A percentile compares a stretch with the other conserved stretches of the same genome.
phyloP scores from a whole-genome alignment of 495 filamentous ascomycete species.

The Hapsidospora chrysogenum region DNA sequence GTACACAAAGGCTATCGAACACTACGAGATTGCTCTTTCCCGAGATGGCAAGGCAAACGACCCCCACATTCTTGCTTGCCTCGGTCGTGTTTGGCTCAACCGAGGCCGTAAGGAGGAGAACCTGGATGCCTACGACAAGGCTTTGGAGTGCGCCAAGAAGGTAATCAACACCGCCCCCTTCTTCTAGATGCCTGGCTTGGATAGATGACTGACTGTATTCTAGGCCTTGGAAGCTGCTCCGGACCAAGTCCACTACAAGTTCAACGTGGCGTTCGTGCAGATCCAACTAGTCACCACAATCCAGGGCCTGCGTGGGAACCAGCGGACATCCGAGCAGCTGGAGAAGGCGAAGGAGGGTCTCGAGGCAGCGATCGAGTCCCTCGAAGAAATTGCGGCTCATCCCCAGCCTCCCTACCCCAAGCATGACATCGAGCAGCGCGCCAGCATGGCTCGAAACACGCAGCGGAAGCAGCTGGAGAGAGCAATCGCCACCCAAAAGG shows the following conservation, averaged over 20 bases:
- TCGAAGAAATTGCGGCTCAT: slow-evolving; percentile 62
- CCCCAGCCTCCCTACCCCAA: slow-evolving; percentile 84
- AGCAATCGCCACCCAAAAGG: slow-evolving; percentile 63
- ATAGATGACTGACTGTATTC: not conserved
- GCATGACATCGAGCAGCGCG: slow-evolving; percentile 78
- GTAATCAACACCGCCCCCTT: slow-evolving; percentile 15
- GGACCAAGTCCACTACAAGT: slow-evolving; percentile 77
- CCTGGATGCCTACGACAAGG: slow-evolving; percentile 63
- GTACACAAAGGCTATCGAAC: slow-evolving; percentile 77
- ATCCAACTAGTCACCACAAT: slow-evolving; percentile 76
- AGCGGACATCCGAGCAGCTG: slow-evolving; percentile 64
- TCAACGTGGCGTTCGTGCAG: slow-evolving; percentile 96
- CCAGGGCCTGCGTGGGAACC: slow-evolving; percentile 53
- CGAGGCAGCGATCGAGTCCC: slow-evolving; percentile 69
- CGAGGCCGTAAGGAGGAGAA: slow-evolving; percentile 70
- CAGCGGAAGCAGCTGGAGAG: slow-evolving; percentile 81
- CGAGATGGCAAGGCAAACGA: slow-evolving; percentile 66
- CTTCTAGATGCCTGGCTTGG: not conserved
- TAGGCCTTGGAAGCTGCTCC: slow-evolving; percentile 62
- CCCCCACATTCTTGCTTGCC: slow-evolving; percentile 68
- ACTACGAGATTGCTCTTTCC: slow-evolving; percentile 76
- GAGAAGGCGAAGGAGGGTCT: slow-evolving; percentile 65
- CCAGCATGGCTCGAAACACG: slow-evolving; percentile 90
- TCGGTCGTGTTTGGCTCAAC: slow-evolving; percentile 86
- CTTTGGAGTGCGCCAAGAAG: slow-evolving; percentile 73